A percentile compares a stretch with the other conserved stretches of the same genome.
Evolutionary conservation across 2,329 filamentous ascomycete species (phyloP).

Genomic region (Hirsutella minnesotensis): DNA sequence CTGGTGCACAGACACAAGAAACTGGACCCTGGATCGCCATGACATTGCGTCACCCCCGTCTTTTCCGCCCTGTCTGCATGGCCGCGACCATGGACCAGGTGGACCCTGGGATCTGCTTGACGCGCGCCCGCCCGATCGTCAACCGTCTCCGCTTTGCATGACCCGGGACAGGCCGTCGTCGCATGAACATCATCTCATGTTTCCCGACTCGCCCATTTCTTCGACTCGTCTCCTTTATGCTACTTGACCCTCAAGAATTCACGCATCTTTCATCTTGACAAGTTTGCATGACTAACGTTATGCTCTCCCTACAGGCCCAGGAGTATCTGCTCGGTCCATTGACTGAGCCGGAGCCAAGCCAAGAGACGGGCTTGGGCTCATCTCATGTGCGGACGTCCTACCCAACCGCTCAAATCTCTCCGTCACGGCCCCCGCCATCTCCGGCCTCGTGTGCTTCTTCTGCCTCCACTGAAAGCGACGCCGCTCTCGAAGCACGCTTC

Average conservation of each 20-base stretch:
- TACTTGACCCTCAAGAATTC: background rate
- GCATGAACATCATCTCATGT: background rate
- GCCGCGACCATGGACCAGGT: background rate
- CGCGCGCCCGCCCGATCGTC: background rate
- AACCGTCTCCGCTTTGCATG: background rate
- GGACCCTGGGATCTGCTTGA: background rate
- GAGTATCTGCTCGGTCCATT: constrained; percentile 60
- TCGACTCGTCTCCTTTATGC: background rate
- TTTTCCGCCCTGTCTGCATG: background rate
- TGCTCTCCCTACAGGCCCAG: constrained; percentile 36
- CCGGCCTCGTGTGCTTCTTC: background rate
- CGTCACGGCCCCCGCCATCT: background rate
- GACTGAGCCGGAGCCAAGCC: constrained; percentile 52
- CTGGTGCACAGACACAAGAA: background rate
- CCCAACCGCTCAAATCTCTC: background rate
- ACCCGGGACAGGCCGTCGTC: background rate
- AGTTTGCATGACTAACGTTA: background rate
- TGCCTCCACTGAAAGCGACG: too few species aligned
- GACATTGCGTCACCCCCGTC: background rate
- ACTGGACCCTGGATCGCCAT: background rate
- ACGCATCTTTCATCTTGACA: constrained; percentile 1
- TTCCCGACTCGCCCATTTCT: background rate
- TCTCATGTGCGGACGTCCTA: constrained; percentile 31
- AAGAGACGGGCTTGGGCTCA: constrained; percentile 53
- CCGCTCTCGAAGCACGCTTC: too few species aligned